Percentiles rank a stretch among this genome's conserved stretches.
These are phyloP conservation scores for Stachybotrys elegans DNA, from an alignment of 2,329 filamentous ascomycete species.

Conservation along the genomic window DNA sequence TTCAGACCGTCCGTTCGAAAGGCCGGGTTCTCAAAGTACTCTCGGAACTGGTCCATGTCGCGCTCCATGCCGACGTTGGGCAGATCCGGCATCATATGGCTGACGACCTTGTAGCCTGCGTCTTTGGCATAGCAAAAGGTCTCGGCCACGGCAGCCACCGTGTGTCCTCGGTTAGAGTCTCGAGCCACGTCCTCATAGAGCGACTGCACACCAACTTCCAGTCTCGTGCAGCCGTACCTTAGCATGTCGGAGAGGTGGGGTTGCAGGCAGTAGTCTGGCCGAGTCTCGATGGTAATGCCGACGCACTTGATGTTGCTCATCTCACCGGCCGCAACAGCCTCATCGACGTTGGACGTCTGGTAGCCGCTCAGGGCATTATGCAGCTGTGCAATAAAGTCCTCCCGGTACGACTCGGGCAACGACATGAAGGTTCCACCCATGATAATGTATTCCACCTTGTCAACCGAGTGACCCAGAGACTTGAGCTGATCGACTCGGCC, in stretches of 20 bases:
- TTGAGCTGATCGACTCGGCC: constrained; percentile 96
- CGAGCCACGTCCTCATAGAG: constrained; percentile 97
- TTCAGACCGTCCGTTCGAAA: constrained; percentile 97
- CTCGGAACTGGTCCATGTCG: constrained; percentile 91
- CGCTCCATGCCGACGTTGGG: constrained; percentile 98
- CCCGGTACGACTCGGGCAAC: constrained; percentile 78
- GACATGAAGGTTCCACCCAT: constrained; percentile 99
- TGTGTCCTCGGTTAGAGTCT: constrained; percentile 95
- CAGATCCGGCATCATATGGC: constrained; percentile 99
- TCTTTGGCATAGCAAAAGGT: constrained; percentile 98
- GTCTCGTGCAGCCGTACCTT: constrained; percentile 90
- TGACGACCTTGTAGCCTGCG: constrained; percentile 97
- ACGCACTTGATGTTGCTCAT: constrained; percentile 98
- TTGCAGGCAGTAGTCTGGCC: constrained; percentile 93
- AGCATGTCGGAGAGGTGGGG: constrained; percentile 96
- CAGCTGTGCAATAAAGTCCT: constrained; percentile 90
- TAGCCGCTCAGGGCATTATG: constrained; percentile 97
- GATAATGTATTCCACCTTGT: constrained; percentile 99
- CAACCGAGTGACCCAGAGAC: constrained; percentile 89
- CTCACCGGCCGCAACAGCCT: constrained; percentile 88
- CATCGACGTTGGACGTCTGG: constrained; percentile 88
- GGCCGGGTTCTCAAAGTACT: constrained; percentile 95
- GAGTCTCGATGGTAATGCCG: constrained; percentile 95
- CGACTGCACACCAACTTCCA: constrained; percentile 94
- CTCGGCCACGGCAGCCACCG: constrained; percentile 89